Evolutionary conservation across 495 filamentous ascomycete species (phyloP).

Genomic region (Friedmanniomyces simplex): DNA sequence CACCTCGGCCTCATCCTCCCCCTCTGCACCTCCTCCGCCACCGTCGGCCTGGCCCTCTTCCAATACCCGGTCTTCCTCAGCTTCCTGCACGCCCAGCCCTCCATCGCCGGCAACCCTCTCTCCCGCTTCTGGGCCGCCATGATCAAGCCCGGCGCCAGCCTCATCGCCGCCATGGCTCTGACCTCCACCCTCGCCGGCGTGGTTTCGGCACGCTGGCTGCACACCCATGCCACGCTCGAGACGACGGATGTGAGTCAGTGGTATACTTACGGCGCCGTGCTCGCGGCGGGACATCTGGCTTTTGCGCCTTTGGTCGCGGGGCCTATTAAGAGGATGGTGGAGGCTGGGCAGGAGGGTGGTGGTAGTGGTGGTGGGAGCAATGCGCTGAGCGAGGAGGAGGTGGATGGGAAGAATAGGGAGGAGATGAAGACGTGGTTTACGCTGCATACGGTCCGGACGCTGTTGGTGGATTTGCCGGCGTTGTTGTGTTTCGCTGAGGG

Average conservation of each 20-base stretch:
- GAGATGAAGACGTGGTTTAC: slow-evolving; percentile 22
- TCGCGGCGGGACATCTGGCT: slow-evolving; percentile 12
- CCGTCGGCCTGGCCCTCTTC: slow-evolving; percentile 17
- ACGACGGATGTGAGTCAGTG: slow-evolving; percentile 17
- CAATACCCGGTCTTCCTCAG: slow-evolving; percentile 16
- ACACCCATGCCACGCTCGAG: slow-evolving; percentile 13
- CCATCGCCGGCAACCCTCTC: slow-evolving; percentile 12
- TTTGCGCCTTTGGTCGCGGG: slow-evolving; percentile 13
- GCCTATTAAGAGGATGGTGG: slow-evolving; percentile 13
- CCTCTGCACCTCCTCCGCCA: slow-evolving; percentile 16
- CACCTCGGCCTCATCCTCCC: slow-evolving; percentile 20
- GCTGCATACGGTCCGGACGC: slow-evolving; percentile 13
- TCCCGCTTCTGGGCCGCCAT: slow-evolving; percentile 11
- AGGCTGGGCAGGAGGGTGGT: slow-evolving; percentile 7
- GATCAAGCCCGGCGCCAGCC: not conserved
- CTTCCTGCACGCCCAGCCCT: slow-evolving; percentile 6
- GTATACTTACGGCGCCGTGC: slow-evolving; percentile 12
- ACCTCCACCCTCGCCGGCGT: slow-evolving; percentile 10
- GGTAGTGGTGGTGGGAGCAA: not conserved
- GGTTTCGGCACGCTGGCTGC: slow-evolving; percentile 11
- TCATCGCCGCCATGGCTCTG: slow-evolving; percentile 1
- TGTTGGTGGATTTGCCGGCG: slow-evolving; percentile 15
- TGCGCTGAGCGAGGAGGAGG: slow-evolving; percentile 12
- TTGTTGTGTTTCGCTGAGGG: slow-evolving; percentile 20
- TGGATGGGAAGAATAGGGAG: slow-evolving; percentile 28